Evolutionary conservation across 345 rosid species (phyloP).

Genomic region (Arabis hirsuta): DNA sequence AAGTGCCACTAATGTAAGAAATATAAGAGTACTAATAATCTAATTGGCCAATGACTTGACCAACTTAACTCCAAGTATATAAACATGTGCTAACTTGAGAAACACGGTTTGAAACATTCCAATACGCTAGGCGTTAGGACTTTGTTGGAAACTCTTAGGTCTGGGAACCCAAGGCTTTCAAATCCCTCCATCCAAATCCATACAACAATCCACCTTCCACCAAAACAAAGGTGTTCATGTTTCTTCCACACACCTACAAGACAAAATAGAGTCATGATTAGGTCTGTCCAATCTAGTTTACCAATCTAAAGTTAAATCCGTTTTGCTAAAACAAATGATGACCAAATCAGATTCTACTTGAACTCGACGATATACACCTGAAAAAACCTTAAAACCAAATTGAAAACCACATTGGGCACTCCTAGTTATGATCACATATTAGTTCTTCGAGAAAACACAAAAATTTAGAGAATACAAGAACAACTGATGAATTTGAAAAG

Average conservation of each 20-base stretch:
- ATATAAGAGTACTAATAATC: no score
- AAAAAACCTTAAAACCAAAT: no score
- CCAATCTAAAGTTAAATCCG: neutral
- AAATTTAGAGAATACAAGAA: no score
- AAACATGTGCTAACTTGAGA: constrained; percentile 51
- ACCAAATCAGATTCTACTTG: neutral
- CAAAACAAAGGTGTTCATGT: constrained; percentile 89
- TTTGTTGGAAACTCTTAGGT: constrained; percentile 72
- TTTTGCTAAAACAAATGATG: neutral
- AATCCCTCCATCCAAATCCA: constrained; percentile 90
- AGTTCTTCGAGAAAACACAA: no score
- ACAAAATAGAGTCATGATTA: constrained; percentile 12
- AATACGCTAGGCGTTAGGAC: constrained; percentile 72
- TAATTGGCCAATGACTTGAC: no score
- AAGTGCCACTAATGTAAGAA: no score
- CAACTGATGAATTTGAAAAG: no score
- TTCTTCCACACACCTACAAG: constrained; percentile 89
- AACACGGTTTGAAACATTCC: constrained; percentile 66
- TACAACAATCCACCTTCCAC: constrained; percentile 71
- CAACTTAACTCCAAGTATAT: no score
- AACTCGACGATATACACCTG: no score
- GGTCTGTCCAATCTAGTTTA: neutral
- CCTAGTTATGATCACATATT: no score
- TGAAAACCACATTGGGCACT: no score
- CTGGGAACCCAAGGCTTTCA: constrained; percentile 92